Evolutionary conservation across 192 early-diverging fungal species (phyloP).

Genomic region (Entophlyctis helioformis): DNA sequence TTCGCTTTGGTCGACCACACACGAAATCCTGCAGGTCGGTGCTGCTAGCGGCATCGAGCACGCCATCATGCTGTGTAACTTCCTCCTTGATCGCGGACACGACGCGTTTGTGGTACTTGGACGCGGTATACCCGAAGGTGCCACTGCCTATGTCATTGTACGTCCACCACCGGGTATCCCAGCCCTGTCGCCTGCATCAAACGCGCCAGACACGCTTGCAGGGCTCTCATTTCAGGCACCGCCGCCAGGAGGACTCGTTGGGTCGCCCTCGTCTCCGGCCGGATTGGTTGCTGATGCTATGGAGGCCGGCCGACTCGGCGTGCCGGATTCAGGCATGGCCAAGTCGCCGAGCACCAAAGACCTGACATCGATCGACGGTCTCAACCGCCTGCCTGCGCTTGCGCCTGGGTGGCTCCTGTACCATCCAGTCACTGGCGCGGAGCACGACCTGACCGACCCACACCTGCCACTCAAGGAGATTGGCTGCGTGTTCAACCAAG

Average conservation of each 20-base stretch:
- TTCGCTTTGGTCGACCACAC: constrained; percentile 24
- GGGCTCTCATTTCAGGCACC: background rate
- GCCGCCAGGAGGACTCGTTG: too few relatives aligned
- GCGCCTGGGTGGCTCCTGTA: constrained; percentile 16
- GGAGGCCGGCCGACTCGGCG: background rate
- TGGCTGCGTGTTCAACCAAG: constrained; percentile 27
- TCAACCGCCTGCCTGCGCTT: background rate
- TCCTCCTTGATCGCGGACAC: constrained; percentile 8
- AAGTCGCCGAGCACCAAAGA: background rate
- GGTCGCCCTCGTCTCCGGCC: too few relatives aligned
- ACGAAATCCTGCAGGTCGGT: constrained; percentile 36
- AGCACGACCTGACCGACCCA: constrained; percentile 15
- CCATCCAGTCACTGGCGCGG: constrained; percentile 31
- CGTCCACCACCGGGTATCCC: background rate
- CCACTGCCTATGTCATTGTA: constrained; percentile 32
- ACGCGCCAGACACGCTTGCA: background rate
- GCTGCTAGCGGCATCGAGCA: constrained; percentile 38
- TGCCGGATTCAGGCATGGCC: background rate
- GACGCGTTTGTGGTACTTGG: constrained; percentile 35
- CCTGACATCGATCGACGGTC: background rate
- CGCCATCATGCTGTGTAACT: constrained; percentile 42
- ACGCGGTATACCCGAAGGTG: constrained; percentile 23
- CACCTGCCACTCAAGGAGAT: constrained; percentile 30
- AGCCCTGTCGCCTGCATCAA: background rate
- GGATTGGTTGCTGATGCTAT: background rate